Evolutionary conservation across 352 stramenopile species (phyloP), one percentile per base, ranked within the genome.

Genomic region (Phytophthora tentaculata): DNA sequence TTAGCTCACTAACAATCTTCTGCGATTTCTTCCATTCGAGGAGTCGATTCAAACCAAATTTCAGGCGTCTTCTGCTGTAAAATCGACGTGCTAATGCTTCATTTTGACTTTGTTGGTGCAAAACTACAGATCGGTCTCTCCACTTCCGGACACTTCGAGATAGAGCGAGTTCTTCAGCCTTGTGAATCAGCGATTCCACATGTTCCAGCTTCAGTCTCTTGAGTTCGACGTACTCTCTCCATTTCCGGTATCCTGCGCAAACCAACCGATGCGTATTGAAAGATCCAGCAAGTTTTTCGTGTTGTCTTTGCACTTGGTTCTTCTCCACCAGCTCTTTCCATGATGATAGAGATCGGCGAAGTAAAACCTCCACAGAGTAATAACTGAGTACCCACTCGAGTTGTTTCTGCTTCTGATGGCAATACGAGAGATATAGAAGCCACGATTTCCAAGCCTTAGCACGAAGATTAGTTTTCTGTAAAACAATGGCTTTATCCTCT

Each of bases 321-420:
- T 53, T 51, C 3, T 14, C 26, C 5, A 76, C 24, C 8, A 69
- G 28, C 12, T 51, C 24, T 43, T 70, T 68, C 74, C 74, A 79
- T 8, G 60, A 58, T 4, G 1, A 9, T 9, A 79, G 47, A 10
- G 56, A 74, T 17, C 59, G 58, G 22, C 58, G 61, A 19, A 79
- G 71, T 12, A 80, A 41, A 29, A 83, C 56, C 5, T 67, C 43
- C 6, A 65, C 58, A 9, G 69, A 74, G 43, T 79, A 80, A 32
- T 79, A 76, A 12, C 60, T 64, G 2, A 80, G 32, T 10, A 67
- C 73, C 45, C 75, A 73, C 10, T 51, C 55, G 5, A 71, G 19
- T 45, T 61, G 61, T 8, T 80, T 51, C 7, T 79, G 64, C 48
- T 76, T 71, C 14, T 73, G 56, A 22, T 53, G 55, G 19, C 71